Percentiles rank a stretch among this genome's conserved stretches.
Evolutionary conservation across 176 grass and related monocot species (phyloP).

Genomic region (Carex cristatella): DNA sequence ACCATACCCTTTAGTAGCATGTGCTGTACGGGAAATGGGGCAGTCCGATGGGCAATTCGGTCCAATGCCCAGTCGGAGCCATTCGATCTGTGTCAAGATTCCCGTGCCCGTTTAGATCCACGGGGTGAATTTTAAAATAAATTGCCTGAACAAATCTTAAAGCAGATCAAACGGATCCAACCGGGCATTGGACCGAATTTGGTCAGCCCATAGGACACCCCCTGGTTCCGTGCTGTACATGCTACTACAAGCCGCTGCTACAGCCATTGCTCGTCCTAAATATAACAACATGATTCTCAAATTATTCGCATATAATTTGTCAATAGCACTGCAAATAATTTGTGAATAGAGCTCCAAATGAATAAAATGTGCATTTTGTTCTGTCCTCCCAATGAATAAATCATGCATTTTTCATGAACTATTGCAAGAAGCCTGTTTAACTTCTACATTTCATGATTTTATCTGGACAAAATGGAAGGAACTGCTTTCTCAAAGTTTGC

Average conservation of each 20-base stretch:
- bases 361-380: background rate
- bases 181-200: too few species aligned
- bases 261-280: background rate
- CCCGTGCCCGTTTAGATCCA: too few species aligned
- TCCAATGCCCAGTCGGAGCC: too few species aligned
- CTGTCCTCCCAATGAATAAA: background rate
- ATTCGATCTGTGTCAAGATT: too few species aligned
- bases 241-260: background rate
- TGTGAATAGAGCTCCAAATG: background rate
- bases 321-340: background rate
- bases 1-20: background rate
- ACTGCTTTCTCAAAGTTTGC: background rate
- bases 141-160: too few species aligned
- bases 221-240: background rate
- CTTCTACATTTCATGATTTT: background rate
- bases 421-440: background rate
- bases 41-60: too few species aligned
- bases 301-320: background rate
- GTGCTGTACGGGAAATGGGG: background rate
- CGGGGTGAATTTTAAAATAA: too few species aligned
- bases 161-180: too few species aligned
- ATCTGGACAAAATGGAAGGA: background rate
- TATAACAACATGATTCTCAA: background rate
- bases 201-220: too few species aligned
- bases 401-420: background rate